A percentile compares a stretch with the other conserved stretches of the same genome.
Conservation (phyloP, 768 basidiomycete species). For the Boletus bicolor region DNA sequence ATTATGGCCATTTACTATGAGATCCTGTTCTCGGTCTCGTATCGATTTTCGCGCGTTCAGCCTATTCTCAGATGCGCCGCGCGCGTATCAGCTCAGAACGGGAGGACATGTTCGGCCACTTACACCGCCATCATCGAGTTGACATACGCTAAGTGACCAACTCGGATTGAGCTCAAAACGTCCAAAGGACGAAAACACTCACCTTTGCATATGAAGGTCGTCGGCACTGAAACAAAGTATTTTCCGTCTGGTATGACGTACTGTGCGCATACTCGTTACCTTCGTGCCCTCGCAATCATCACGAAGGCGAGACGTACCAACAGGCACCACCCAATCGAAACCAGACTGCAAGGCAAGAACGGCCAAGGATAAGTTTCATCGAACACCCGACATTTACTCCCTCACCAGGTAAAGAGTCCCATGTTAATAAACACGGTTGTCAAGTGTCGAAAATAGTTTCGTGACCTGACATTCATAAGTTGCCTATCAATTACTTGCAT, state of each 20-base stretch:
- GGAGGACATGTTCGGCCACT: not conserved
- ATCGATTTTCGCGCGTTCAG: constrained; percentile 10
- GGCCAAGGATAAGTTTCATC: not conserved
- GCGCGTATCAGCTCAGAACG: not conserved
- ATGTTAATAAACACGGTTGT: constrained; percentile 11
- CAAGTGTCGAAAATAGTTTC: constrained; percentile 7
- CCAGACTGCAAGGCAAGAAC: not conserved
- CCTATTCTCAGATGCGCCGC: not conserved
- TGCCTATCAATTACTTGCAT: too few relatives aligned
- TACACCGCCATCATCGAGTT: constrained; percentile 15
- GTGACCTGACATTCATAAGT: not conserved
- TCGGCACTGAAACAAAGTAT: not conserved
- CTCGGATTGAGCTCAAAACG: not conserved
- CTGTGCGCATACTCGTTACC: not conserved
- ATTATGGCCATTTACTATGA: not conserved
- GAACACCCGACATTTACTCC: not conserved
- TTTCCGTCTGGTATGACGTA: not conserved
- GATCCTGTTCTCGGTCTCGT: not conserved
- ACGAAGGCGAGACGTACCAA: not conserved
- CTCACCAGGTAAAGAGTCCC: constrained; percentile 12
- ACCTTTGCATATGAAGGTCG: constrained; percentile 6
- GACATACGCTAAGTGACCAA: constrained; percentile 1
- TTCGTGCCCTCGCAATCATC: not conserved
- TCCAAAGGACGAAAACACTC: not conserved
- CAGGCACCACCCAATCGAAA: constrained; percentile 9